Evolutionary conservation across 2,329 filamentous ascomycete genomes (phyloP).

Genomic region (Alternaria longipes): DNA sequence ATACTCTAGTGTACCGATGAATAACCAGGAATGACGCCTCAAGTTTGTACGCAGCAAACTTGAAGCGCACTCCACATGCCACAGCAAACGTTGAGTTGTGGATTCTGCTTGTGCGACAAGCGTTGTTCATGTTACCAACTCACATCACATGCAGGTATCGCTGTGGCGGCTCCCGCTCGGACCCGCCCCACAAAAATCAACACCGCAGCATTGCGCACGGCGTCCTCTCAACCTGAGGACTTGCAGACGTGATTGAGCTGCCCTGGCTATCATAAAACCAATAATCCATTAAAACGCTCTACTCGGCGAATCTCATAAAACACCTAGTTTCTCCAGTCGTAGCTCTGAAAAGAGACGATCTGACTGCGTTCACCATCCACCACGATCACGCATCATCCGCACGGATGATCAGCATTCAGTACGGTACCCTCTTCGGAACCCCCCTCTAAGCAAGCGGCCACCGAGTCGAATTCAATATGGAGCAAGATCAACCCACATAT

Average conservation of each 20-base stretch:
- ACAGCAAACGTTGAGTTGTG: too few relatives aligned
- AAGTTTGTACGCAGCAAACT: too few relatives aligned
- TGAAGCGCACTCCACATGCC: too few relatives aligned
- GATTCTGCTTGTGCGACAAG: too few relatives aligned
- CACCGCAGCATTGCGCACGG: not conserved
- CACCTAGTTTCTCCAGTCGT: not conserved
- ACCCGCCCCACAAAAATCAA: not conserved
- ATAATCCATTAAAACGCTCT: not conserved
- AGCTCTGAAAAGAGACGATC: not conserved
- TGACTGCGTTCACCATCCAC: not conserved
- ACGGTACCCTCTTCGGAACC: not conserved
- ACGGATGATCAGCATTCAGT: not conserved
- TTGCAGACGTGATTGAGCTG: not conserved
- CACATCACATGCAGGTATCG: not conserved
- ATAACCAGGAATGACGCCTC: too few relatives aligned
- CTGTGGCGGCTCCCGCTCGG: not conserved
- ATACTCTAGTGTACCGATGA: too few relatives aligned
- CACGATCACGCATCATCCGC: not conserved
- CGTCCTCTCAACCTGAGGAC: not conserved
- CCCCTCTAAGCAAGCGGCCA: not conserved
- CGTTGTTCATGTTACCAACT: too few relatives aligned
- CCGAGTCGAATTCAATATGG: not conserved
- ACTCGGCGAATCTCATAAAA: not conserved
- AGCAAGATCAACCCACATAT: conserved; percentile 2
- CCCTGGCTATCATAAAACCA: not conserved